Base-by-base conservation (phyloP, 2,329 filamentous ascomycete species). In the Colletotrichum chrysophilum region DNA sequence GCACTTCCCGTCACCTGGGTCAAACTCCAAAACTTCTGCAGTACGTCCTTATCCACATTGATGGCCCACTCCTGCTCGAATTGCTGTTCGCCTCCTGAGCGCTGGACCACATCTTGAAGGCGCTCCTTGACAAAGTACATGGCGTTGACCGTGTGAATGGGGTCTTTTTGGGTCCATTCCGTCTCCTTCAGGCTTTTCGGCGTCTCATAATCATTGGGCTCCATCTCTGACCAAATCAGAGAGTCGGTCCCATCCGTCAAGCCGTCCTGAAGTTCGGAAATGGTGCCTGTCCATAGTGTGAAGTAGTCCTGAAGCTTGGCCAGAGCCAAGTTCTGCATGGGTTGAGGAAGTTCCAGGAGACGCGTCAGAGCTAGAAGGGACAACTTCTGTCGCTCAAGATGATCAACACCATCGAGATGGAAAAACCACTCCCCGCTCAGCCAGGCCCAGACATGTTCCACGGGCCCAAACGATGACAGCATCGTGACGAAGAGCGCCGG, bases 21-120 rank as follows among this genome's bases (percentile, higher is more conserved):
- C 70, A 76, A 68, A 21, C 60, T 70, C 43, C 65, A 71, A 81
- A 96, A 96, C n/a, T 88, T 90, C 13, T 87, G 86, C 76, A 96
- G 79, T 18, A 96, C 90, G 75, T 96, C 92, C 78, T 88, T 89
- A 82, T 97, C 95, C 30, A 97, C 94, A 77, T 96, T 94, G n/a
- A 88, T 88, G 16, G 92, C 84, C 91, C 93, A 96, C 66, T 93
- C 88, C 71, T 91, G 88, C 81, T 93, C 89, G 82, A 97, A 96
- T 4, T 82, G 85, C 66, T 90, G 87, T 79, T 93, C 90, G 1
- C 94, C 94, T 3, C 94, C 94, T 5, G 88, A 88, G 5, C 87
- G 85, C 66, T 86, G 85, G 24, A 96, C 89, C 7, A 93, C 85
- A 16, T 88, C 86, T 71, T 90, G 87, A 38, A 97, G 81, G 69